Conservation (phyloP, 1,284 basidiomycete genomes). For the Rhodotorula mucilaginosa region DNA sequence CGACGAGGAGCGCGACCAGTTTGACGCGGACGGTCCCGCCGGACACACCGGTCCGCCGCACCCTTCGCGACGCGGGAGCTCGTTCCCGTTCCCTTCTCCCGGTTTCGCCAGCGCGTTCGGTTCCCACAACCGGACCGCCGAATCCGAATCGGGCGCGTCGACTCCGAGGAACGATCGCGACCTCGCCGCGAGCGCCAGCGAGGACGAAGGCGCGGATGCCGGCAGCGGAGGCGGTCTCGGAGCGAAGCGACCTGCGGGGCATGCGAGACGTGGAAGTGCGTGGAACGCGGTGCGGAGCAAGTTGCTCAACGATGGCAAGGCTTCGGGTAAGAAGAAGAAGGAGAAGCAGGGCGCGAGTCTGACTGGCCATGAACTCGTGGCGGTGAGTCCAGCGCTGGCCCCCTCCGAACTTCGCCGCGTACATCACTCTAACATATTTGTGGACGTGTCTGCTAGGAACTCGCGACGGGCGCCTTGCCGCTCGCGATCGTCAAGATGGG, state of each 20-base stretch:
- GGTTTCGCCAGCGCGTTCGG: neutral
- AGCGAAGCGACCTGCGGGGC: slow-evolving; percentile 4
- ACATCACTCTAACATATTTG: neutral
- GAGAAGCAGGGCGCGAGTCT: slow-evolving; percentile 29
- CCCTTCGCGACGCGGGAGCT: neutral
- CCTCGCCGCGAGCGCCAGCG: slow-evolving; percentile 1
- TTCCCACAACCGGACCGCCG: neutral
- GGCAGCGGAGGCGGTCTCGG: neutral
- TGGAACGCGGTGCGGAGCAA: slow-evolving; percentile 32
- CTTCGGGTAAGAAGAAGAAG: slow-evolving; percentile 28
- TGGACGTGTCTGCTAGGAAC: slow-evolving; percentile 15
- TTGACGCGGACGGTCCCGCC: slow-evolving; percentile 25
- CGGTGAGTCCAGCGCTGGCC: no score
- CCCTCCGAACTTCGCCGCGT: no score
- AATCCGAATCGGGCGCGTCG: slow-evolving; percentile 15
- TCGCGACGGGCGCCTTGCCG: slow-evolving; percentile 36
- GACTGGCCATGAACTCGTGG: slow-evolving; percentile 36
- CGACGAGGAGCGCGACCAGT: slow-evolving; percentile 37
- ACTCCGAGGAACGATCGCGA: slow-evolving; percentile 25
- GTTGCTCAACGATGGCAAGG: slow-evolving; percentile 3
- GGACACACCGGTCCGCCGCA: neutral
- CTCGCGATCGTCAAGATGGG: slow-evolving; percentile 41
- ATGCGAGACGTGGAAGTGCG: slow-evolving; percentile 22
- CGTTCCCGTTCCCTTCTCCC: neutral
- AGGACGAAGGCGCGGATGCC: neutral